Conservation (phyloP, 2,329 filamentous ascomycete species). For the Hymenoscyphus fraxineus region DNA sequence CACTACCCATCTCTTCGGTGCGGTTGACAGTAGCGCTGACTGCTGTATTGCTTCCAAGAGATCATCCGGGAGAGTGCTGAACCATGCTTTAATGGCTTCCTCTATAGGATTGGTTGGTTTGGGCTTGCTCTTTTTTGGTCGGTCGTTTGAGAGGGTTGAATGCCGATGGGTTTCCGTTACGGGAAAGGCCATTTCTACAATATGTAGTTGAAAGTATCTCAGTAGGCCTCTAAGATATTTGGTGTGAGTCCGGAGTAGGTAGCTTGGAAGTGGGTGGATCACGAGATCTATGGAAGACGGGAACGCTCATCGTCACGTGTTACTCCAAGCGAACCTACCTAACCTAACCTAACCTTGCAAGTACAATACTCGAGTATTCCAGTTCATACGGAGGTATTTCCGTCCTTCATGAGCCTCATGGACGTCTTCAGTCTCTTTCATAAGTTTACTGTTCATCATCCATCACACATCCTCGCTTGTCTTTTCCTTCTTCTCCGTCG, state of each 20-base stretch:
- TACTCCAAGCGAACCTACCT: too few relatives aligned
- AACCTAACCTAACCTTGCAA: not conserved
- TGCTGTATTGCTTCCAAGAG: constrained; percentile 15
- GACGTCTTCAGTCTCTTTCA: not conserved
- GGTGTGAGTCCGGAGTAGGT: not conserved
- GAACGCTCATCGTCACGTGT: too few relatives aligned
- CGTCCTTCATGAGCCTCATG: too few relatives aligned
- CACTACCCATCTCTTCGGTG: constrained; percentile 55
- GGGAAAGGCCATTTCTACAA: too few relatives aligned
- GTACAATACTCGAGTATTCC: not conserved
- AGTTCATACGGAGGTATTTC: too few relatives aligned
- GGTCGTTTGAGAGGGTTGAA: not conserved
- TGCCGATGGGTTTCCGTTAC: not conserved
- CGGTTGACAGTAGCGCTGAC: constrained; percentile 16
- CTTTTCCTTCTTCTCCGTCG: too few relatives aligned
- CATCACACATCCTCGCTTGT: not conserved
- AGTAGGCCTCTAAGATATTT: not conserved
- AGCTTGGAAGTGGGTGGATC: too few relatives aligned
- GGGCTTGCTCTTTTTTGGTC: constrained; percentile 24
- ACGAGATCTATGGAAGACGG: too few relatives aligned
- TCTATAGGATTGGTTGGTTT: constrained; percentile 39
- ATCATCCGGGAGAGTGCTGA: constrained; percentile 28
- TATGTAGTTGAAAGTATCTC: not conserved
- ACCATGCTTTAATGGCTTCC: constrained; percentile 38
- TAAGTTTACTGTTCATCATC: not conserved